phyloP scores from a whole-genome alignment of 305 asterid species.

The Fraxinus albicans region DNA sequence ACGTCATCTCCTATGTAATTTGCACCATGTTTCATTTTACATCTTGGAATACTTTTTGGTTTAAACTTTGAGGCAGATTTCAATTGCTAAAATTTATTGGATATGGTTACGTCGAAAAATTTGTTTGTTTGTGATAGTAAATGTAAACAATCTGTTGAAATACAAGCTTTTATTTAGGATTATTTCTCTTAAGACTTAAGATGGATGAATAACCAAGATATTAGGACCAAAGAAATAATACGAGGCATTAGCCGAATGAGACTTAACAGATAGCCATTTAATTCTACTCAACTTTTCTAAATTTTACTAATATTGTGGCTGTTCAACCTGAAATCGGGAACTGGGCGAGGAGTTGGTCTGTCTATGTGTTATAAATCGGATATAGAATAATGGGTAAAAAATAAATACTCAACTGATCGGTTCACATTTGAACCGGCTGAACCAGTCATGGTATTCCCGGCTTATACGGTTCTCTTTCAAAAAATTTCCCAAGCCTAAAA shows the following conservation, averaged over 20 bases:
- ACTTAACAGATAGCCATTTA: background rate
- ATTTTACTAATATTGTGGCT: background rate
- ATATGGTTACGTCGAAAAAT: background rate
- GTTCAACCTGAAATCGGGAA: background rate
- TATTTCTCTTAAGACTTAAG: background rate
- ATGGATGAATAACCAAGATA: background rate
- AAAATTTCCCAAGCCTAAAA: background rate
- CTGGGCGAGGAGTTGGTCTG: background rate
- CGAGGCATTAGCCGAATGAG: background rate
- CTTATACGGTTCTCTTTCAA: background rate
- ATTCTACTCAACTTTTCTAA: background rate
- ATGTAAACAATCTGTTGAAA: background rate
- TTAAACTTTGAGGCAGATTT: background rate
- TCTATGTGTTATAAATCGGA: background rate
- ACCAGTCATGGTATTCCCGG: background rate
- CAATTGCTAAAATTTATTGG: background rate
- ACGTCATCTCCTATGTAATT: background rate
- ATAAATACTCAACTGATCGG: background rate
- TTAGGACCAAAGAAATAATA: background rate
- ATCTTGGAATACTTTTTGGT: background rate
- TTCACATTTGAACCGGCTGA: background rate
- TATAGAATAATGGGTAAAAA: background rate
- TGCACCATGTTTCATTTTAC: background rate
- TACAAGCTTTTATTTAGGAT: background rate
- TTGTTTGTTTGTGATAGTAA: conserved; percentile 7